phyloP scores from a whole-genome alignment of 257 asterid species.

The Perilla frutescens region DNA sequence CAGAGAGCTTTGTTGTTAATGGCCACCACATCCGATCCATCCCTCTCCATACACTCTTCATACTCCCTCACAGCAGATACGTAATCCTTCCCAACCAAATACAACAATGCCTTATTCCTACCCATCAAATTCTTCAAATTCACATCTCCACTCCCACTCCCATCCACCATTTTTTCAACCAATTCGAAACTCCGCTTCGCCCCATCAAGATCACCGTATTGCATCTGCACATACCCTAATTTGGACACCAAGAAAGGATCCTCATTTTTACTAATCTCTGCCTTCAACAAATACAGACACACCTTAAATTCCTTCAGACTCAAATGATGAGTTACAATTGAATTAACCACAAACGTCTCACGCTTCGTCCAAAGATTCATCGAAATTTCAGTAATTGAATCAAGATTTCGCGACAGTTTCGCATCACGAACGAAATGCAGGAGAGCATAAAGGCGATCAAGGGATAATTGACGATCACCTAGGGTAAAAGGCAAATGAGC shows the following conservation, averaged over 20 bases:
- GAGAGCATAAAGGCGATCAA: slow-evolving; percentile 80
- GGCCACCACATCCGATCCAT: slow-evolving; percentile 78
- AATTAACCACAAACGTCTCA: slow-evolving; percentile 63
- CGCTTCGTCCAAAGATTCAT: slow-evolving; percentile 66
- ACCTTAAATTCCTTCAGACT: slow-evolving; percentile 80
- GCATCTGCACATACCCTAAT: slow-evolving; percentile 89
- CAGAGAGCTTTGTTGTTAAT: slow-evolving; percentile 92
- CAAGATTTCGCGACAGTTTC: slow-evolving; percentile 30
- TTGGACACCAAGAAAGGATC: slow-evolving; percentile 72
- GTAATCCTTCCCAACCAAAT: slow-evolving; percentile 89
- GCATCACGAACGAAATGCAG: slow-evolving; percentile 62
- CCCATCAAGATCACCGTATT: slow-evolving; percentile 91
- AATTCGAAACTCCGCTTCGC: slow-evolving; percentile 65
- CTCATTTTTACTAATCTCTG: slow-evolving; percentile 48
- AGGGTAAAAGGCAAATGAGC: slow-evolving; percentile 80
- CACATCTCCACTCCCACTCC: slow-evolving; percentile 43
- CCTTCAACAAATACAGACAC: slow-evolving; percentile 64
- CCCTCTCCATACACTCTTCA: slow-evolving; percentile 86
- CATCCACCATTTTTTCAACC: slow-evolving; percentile 58
- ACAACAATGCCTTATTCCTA: slow-evolving; percentile 86
- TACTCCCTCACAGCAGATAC: slow-evolving; percentile 94
- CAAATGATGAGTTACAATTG: slow-evolving; percentile 85
- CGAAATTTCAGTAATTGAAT: slow-evolving; percentile 40
- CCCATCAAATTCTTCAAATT: slow-evolving; percentile 75
- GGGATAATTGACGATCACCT: slow-evolving; percentile 70